These are phyloP conservation scores for Hirschioporus abietinus DNA, from an alignment of 768 basidiomycete genomes.

Conservation along the genomic window DNA sequence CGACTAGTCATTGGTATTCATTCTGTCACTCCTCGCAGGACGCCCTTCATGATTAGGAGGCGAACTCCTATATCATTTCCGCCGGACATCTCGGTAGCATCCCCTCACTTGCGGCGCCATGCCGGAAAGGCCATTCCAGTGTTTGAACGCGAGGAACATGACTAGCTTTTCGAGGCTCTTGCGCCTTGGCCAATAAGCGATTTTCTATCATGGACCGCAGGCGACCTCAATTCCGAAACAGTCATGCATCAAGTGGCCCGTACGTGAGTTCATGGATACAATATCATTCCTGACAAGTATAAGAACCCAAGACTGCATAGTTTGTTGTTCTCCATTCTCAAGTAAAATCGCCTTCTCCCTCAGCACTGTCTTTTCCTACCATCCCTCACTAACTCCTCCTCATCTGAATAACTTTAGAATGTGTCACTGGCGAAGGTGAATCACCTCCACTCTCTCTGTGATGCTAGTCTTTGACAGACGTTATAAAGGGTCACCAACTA, in stretches of 20 bases:
- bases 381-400: slow-evolving; percentile 11
- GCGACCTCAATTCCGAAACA: neutral
- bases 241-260: neutral
- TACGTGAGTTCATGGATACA: slow-evolving; percentile 5
- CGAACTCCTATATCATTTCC: neutral
- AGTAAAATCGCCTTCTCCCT: slow-evolving; percentile 21
- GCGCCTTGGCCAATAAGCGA: neutral
- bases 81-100: neutral
- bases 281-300: slow-evolving; percentile 15
- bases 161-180: neutral
- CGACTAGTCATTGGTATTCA: too few relatives aligned
- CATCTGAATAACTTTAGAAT: slow-evolving; percentile 24
- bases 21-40: too few relatives aligned
- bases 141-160: neutral
- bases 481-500: slow-evolving; percentile 38
- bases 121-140: neutral
- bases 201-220: neutral
- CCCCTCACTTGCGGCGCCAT: neutral
- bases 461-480: neutral
- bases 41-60: too few relatives aligned
- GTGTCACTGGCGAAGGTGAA: slow-evolving; percentile 55
- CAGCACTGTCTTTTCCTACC: slow-evolving; percentile 8
- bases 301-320: slow-evolving; percentile 14
- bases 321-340: slow-evolving; percentile 21
- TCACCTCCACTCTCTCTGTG: slow-evolving; percentile 12